Base-by-base conservation (phyloP, 768 basidiomycete genomes). In the Tricholomella constricta region DNA sequence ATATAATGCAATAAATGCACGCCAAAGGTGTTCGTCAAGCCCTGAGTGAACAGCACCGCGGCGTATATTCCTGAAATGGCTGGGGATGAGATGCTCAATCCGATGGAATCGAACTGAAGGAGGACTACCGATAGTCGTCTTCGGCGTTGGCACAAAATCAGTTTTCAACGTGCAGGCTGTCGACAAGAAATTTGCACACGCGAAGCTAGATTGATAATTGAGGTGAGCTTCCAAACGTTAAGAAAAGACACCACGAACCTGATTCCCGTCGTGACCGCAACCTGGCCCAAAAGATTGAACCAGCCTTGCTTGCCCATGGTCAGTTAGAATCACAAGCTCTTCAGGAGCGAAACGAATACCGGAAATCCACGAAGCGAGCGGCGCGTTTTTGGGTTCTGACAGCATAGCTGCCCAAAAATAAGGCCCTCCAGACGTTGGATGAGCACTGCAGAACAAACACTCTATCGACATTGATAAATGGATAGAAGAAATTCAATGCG, bases 331-430 rank as follows among this genome's bases (percentile, higher is more conserved):
- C 26, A 31, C n/a, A n/a, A n/a, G n/a, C n/a, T 6, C 48, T 46
- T 25, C 42, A 23, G 48, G 32, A 19, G 36, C 11, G n/a, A 10
- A 5, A 10, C 3, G 11, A 38, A 45, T 51, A 69, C 82, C 88
- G 1, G 85, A 86, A 11, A 86, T 75, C 88, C 88, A 91, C 0
- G 87, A 86, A 2, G 86, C 84, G 26, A 89, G 73, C 0, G 86
- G 72, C 3, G 86, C 86, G 32, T 78, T 67, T 57, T 78, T 58
- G 1, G 79, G 81, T 48, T 72, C 72, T 1, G 85, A 82, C 1
- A 90, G 68, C 81, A 89, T 86, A 1, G 88, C 87, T n/a, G 87
- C 83, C 89, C 88, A 89, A 67, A 84, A 89, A 61, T 89, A 89
- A 0, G 89, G 88, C 0, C 88, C 88, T 6, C 88, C 86, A 44